These are phyloP conservation scores for Aquilaria malaccensis DNA, from an alignment of 345 rosid species.

Conservation along the genomic window DNA sequence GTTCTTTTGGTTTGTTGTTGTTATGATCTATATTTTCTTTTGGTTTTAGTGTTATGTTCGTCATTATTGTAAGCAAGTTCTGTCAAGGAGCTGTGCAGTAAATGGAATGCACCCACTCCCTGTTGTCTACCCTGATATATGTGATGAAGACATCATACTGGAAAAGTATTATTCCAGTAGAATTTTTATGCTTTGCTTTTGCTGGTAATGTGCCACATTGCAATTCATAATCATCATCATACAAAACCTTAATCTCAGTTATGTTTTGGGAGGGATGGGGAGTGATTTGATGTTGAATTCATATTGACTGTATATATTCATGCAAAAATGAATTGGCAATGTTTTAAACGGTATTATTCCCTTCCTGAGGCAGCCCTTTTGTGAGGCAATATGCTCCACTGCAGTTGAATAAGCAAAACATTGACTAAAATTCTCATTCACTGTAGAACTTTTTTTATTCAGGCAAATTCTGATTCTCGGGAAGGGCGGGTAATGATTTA, in stretches of 20 bases:
- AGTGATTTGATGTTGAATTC: no score
- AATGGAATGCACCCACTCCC: neutral
- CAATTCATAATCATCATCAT: no score
- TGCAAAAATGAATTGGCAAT: no score
- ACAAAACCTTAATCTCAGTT: no score
- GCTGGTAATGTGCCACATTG: no score
- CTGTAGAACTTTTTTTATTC: conserved; percentile 3
- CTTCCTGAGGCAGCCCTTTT: no score
- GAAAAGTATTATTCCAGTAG: neutral
- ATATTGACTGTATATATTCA: no score
- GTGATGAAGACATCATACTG: no score
- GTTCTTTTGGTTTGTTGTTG: conserved; percentile 2
- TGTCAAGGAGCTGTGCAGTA: neutral
- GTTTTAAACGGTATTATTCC: no score
- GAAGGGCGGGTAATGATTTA: conserved; percentile 96
- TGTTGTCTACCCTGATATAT: neutral
- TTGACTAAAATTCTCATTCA: neutral
- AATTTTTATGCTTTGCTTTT: neutral
- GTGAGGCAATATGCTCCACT: no score
- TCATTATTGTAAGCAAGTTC: neutral
- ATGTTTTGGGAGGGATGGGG: no score
- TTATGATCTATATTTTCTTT: neutral
- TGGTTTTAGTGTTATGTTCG: neutral
- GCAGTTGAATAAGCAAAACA: no score
- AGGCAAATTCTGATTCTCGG: conserved; percentile 84